A percentile compares a stretch with the other conserved stretches of the same genome.
phyloP scores from a whole-genome alignment of 2,329 filamentous ascomycete genomes.

The Botryotinia convoluta region DNA sequence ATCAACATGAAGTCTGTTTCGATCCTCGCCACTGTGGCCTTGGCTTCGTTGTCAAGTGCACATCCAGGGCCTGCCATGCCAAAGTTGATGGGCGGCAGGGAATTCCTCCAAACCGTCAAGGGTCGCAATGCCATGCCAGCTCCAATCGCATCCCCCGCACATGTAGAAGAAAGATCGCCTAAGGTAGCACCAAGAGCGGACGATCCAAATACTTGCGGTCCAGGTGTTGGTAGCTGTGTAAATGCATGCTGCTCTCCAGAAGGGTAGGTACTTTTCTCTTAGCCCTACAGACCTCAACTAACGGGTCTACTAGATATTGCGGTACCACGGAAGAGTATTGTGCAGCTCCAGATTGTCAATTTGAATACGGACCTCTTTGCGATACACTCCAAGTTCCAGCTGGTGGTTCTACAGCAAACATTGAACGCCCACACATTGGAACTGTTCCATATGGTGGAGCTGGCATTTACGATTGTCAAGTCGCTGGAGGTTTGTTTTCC shows the following conservation, averaged over 20 bases:
- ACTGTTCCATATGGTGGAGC: constrained; percentile 54
- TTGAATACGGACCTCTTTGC: constrained; percentile 58
- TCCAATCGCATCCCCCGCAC: constrained; percentile 12
- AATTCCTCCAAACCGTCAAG: constrained; percentile 32
- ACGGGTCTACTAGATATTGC: constrained; percentile 28
- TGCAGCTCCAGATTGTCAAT: constrained; percentile 59
- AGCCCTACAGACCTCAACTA: neutral
- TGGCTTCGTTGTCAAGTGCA: constrained; percentile 27
- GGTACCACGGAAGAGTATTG: constrained; percentile 49
- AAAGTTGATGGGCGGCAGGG: constrained; percentile 31
- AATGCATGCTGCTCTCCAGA: constrained; percentile 34
- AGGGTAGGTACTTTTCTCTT: constrained; percentile 27
- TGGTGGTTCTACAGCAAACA: constrained; percentile 53
- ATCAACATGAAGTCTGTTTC: constrained; percentile 27
- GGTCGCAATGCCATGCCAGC: constrained; percentile 26
- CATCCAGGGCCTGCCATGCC: constrained; percentile 28
- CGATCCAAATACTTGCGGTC: constrained; percentile 31
- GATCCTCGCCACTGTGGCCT: constrained; percentile 21
- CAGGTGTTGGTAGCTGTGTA: constrained; percentile 31
- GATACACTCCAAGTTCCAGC: constrained; percentile 50
- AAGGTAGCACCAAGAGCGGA: constrained; percentile 23
- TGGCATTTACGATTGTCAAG: constrained; percentile 55
- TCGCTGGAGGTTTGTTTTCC: constrained; percentile 44
- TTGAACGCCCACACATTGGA: constrained; percentile 52
- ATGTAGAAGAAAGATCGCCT: constrained; percentile 17